Base-by-base conservation (phyloP, 495 filamentous ascomycete genomes). In the Ramalina intermedia region DNA sequence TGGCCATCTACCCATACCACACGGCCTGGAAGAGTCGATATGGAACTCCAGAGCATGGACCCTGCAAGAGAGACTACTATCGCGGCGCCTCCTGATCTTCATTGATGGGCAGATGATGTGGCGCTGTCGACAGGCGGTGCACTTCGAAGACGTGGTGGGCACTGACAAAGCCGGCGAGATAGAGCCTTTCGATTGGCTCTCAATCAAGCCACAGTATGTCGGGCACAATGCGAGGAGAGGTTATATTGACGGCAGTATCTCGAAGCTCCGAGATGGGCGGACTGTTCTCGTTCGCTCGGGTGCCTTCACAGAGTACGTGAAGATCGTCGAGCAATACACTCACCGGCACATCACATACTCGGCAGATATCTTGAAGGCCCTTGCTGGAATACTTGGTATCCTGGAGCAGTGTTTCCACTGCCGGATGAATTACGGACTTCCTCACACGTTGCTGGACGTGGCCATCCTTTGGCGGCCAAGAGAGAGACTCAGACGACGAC, bases 81-180 rank as follows among this genome's bases (percentile, higher is more conserved):
- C 50, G 20, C 50, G 45, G 18, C 50, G 50, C 16, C 35, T 39
- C 7, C 36, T 53, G 18, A 41, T 53, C 13, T 53, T 53, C 40
- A 48, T 36, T 12, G 17, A 14, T 2, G 43, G 39, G 23, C 26
- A 47, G 42, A 38, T 53, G 33, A 36, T 27, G 17, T 53, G 43
- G 43, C 33, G 26, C 17, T 53, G 50, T 20, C 36, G 37, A 14
- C 29, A 41, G 46, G 40, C 38, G 13, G 27, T 16, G 42, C 21
- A 38, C 14, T 41, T 29, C 20, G 50, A 53, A 37, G 26, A 48
- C 16, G 26, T 23, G 6, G 20, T 33, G 12, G 29, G 29, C 29
- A 33, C 29, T 11, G 29, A 24, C 20, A 24, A 29, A 43, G 17
- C 21, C 2, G 20, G 20, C 5, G 41, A 26, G 6, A 14, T 29